These are phyloP conservation scores for Dalbergia cochinchinensis DNA, from an alignment of 306 rosid species.

Conservation along the genomic window DNA sequence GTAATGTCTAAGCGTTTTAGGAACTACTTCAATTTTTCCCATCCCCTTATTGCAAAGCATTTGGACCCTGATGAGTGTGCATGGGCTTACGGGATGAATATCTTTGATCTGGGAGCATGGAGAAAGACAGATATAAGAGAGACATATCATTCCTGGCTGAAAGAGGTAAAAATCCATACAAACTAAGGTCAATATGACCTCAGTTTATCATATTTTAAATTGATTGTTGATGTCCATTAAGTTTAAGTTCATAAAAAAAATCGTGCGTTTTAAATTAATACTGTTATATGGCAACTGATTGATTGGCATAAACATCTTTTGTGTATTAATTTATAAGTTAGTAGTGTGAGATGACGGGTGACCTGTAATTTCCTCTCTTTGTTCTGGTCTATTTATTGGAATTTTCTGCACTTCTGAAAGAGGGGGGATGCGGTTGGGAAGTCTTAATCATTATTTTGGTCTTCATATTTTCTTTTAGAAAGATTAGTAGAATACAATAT, in stretches of 20 bases:
- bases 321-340: neutral
- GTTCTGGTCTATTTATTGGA: neutral
- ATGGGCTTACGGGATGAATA: slow-evolving; percentile 70
- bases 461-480: slow-evolving; percentile 19
- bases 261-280: slow-evolving; percentile 10
- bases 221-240: slow-evolving; percentile 22
- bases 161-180: slow-evolving; percentile 51
- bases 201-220: neutral
- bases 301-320: slow-evolving; percentile 28
- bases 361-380: neutral
- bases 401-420: neutral
- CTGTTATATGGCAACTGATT: neutral
- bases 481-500: slow-evolving; percentile 19
- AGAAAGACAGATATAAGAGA: slow-evolving; percentile 54
- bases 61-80: slow-evolving; percentile 67
- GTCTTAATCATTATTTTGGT: slow-evolving; percentile 33
- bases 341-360: neutral
- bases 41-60: slow-evolving; percentile 51
- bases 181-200: slow-evolving; percentile 17
- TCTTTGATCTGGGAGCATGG: slow-evolving; percentile 61
- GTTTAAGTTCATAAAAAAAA: slow-evolving; percentile 24
- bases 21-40: slow-evolving; percentile 60
- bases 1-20: slow-evolving; percentile 62
- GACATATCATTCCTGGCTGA: slow-evolving; percentile 61
- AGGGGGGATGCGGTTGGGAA: slow-evolving; percentile 5